A percentile compares a stretch with the other conserved stretches of the same genome.
phyloP scores from a whole-genome alignment of 805 yeast species.

The Metschnikowia cerradonensis region DNA sequence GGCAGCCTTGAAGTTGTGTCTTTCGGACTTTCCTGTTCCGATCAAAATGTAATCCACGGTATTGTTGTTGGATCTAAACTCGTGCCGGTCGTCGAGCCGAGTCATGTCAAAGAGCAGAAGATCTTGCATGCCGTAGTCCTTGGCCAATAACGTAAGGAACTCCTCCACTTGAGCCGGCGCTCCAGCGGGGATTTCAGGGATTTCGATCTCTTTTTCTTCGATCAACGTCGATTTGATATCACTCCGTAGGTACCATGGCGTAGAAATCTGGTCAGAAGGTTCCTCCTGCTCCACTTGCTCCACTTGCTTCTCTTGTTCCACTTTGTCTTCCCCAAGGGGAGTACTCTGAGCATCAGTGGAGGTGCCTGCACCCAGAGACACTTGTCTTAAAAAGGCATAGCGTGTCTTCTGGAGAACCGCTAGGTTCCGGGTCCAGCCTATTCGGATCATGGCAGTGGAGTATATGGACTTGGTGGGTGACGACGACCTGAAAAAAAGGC shows the following conservation, averaged over 20 bases:
- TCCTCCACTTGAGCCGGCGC: slow-evolving; percentile 52
- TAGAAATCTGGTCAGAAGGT: slow-evolving; percentile 1
- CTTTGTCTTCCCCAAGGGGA: neutral
- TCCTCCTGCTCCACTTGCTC: neutral
- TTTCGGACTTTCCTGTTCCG: slow-evolving; percentile 71
- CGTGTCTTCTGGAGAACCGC: neutral
- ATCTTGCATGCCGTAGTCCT: slow-evolving; percentile 63
- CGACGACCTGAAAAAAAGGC: neutral
- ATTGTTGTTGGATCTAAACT: slow-evolving; percentile 25
- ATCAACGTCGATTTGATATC: slow-evolving; percentile 32
- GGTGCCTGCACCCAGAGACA: neutral
- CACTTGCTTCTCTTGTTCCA: neutral
- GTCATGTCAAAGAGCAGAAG: slow-evolving; percentile 63
- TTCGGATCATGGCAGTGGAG: neutral
- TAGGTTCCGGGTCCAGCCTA: neutral
- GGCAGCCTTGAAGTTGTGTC: slow-evolving; percentile 72
- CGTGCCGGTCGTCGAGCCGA: slow-evolving; percentile 28
- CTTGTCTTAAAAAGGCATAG: neutral
- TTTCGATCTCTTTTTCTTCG: slow-evolving; percentile 18
- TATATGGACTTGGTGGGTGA: neutral
- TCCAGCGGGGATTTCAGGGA: slow-evolving; percentile 58
- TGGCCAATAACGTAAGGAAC: slow-evolving; percentile 45
- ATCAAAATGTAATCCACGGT: slow-evolving; percentile 45
- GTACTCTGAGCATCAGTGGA: neutral
- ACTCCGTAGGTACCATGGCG: slow-evolving; percentile 63